These are phyloP conservation scores for Russula compacta DNA, from an alignment of 768 basidiomycete species.

Conservation along the genomic window DNA sequence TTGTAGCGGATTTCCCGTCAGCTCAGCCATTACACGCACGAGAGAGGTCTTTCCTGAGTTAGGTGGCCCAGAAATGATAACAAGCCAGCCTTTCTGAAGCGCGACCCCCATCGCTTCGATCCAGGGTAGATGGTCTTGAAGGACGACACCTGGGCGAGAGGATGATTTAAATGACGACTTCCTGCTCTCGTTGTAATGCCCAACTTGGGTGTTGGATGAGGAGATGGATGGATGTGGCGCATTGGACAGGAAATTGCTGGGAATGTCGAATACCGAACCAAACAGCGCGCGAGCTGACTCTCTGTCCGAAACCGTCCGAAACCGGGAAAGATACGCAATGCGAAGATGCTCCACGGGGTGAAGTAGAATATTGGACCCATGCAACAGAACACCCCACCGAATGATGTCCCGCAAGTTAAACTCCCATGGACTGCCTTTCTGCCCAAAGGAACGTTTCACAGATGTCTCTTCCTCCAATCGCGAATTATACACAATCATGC, in stretches of 20 bases:
- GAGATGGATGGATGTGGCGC: slow-evolving; percentile 37
- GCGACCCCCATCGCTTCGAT: slow-evolving; percentile 72
- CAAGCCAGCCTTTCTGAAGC: slow-evolving; percentile 71
- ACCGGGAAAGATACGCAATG: slow-evolving; percentile 76
- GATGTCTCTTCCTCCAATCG: slow-evolving; percentile 60
- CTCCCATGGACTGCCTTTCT: slow-evolving; percentile 89
- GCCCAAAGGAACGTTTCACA: slow-evolving; percentile 55
- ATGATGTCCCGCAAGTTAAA: slow-evolving; percentile 94
- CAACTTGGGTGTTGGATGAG: slow-evolving; percentile 50
- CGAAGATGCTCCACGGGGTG: slow-evolving; percentile 59
- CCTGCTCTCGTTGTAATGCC: slow-evolving; percentile 42
- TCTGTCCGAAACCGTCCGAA: slow-evolving; percentile 68
- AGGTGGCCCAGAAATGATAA: slow-evolving; percentile 74
- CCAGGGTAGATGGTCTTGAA: slow-evolving; percentile 54
- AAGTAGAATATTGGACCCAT: slow-evolving; percentile 24
- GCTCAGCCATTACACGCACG: slow-evolving; percentile 57
- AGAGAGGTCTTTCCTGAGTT: slow-evolving; percentile 74
- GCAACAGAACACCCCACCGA: slow-evolving; percentile 68
- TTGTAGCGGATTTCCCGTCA: slow-evolving; percentile 57
- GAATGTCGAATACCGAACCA: slow-evolving; percentile 38
- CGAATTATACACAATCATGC: slow-evolving; percentile 80
- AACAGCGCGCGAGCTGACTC: slow-evolving; percentile 43
- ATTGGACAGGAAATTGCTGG: slow-evolving; percentile 21
- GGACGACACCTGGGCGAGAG: slow-evolving; percentile 38
- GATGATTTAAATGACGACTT: slow-evolving; percentile 25